Base-by-base conservation (phyloP, 371 early-diverging fungal genomes). In the Globomyces sp. region DNA sequence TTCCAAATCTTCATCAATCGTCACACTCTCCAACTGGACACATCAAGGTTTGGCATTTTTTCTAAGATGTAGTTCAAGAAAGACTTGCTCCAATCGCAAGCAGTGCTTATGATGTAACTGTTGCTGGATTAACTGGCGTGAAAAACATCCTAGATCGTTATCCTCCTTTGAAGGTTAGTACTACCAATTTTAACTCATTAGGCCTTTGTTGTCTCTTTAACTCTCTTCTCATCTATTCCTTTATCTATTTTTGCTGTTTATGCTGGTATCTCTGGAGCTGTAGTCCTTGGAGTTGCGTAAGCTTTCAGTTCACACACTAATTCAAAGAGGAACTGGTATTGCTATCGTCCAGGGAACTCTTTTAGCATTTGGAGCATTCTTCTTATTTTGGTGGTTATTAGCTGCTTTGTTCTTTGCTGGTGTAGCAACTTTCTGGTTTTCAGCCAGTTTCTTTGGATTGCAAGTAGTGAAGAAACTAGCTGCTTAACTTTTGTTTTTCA, bases 381-480 rank as follows among this genome's bases (percentile, higher is more conserved):
- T 74, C n/a, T 66, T 76, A 61, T 76, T 76, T 58, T 79, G 79
- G 79, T 79, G 74, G 72, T 60, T 76, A 51, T 65, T 70, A 5
- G 76, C 72, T 41, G 71, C 75, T 24, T 67, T 78, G 58, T 58
- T 74, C 39, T 51, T 78, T 46, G 71, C 72, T 0, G 59, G 63
- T 63, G 59, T 72, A 40, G 71, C 70, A 13, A 72, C 74, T 0
- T 74, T 74, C 66, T 73, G 74, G 72, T 63, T 66, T 62, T 65
- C 71, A 36, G 67, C 55, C 3, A 51, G 39, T 2, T 66, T 64
- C 55, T 64, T 69, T 60, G 61, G 61, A 8, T 49, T 60, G 11
- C 36, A 60, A 13, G 44, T 44, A 10, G 61, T 44, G 37, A 60
- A 60, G 61, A 60, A 60, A 11, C 50, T 60, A 8, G 61, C 61